These are phyloP conservation scores for Coemansia sp. DNA, from an alignment of 192 early-diverging fungal genomes.

Conservation along the genomic window DNA sequence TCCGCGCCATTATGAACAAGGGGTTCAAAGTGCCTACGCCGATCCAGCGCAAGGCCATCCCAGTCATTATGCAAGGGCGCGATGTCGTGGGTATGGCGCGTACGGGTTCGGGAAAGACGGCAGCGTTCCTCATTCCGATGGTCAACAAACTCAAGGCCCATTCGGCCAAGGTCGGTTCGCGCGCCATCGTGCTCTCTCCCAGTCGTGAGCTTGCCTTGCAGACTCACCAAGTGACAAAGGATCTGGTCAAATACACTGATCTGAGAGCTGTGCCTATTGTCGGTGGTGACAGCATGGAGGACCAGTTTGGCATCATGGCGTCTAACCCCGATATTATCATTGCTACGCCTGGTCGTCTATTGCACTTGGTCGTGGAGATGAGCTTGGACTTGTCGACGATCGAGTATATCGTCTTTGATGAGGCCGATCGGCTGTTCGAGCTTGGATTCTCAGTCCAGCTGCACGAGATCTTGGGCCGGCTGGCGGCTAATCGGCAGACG, in stretches of 20 bases:
- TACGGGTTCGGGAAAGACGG: conserved; percentile 98
- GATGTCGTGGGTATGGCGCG: conserved; percentile 99
- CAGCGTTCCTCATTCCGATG: conserved; percentile 91
- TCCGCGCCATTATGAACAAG: conserved; percentile 84
- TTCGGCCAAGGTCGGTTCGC: conserved; percentile 81
- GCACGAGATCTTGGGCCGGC: conserved; percentile 81
- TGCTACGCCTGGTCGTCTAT: conserved; percentile 79
- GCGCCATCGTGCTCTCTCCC: conserved; percentile 85
- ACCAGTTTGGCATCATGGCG: conserved; percentile 92
- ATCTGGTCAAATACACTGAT: conserved; percentile 91
- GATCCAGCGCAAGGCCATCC: conserved; percentile 94
- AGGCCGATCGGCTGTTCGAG: conserved; percentile 98
- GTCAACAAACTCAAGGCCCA: conserved; percentile 84
- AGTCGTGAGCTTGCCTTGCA: conserved; percentile 96
- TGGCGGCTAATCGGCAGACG: conserved; percentile 86
- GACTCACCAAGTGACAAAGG: conserved; percentile 91
- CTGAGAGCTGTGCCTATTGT: conserved; percentile 83
- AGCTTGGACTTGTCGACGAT: conserved; percentile 77
- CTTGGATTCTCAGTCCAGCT: conserved; percentile 95
- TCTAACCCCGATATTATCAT: conserved; percentile 92
- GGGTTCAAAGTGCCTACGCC: conserved; percentile 99
- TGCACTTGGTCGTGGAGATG: conserved; percentile 91
- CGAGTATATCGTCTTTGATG: conserved; percentile 97
- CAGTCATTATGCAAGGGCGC: conserved; percentile 82
- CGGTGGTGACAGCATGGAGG: conserved; percentile 96